Evolutionary conservation across 495 filamentous ascomycete species (phyloP), one percentile per base, ranked within the genome.

Genomic region (Polyplosphaeria fusca): DNA sequence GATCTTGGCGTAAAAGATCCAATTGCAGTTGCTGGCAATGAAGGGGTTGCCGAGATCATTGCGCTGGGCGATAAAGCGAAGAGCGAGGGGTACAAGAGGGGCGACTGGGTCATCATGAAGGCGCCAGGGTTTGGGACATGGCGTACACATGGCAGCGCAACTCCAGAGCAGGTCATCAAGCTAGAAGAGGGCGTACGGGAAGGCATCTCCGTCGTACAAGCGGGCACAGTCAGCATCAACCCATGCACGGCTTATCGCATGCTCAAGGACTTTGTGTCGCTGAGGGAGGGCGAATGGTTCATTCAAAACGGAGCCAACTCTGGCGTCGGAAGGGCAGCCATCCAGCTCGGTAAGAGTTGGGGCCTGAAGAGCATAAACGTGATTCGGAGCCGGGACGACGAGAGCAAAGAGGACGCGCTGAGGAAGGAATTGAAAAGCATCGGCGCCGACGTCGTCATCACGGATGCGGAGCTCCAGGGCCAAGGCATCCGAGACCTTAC

Each of bases 271-370:
- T 96, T 91, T 67, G 85, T 82, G 38, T 70, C 79, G 5, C 71
- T 82, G 73, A 70, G 79, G 64, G 82, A 85, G 47, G 87, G 88
- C 12, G 81, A 87, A 28, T 98, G 94, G 94, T 86, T 95, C 57
- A 77, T 97, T 32, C 94, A 98, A 76, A 98, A 98, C 64, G 94
- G 93, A 1, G 93, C 93, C 7, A 98, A 98, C 67, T 85, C 80
- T 46, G 94, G 90, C 1, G 93, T 97, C 20, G 93, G 93, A 4
- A 73, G 93, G 27, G 86, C 89, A 7, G 91, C 87, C 16, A 89
- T 96, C 49, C 93, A 98, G 71, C 67, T 98, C 0, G 91, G 80
- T 1, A 74, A 72, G 48, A 71, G 86, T 45, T 97, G 91, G 93
- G 91, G 91, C 0, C 79, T 89, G 55, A 84, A 89, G 62, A 89